These are phyloP conservation scores for Mycena leptocephala DNA, from an alignment of 768 basidiomycete species.

Conservation along the genomic window DNA sequence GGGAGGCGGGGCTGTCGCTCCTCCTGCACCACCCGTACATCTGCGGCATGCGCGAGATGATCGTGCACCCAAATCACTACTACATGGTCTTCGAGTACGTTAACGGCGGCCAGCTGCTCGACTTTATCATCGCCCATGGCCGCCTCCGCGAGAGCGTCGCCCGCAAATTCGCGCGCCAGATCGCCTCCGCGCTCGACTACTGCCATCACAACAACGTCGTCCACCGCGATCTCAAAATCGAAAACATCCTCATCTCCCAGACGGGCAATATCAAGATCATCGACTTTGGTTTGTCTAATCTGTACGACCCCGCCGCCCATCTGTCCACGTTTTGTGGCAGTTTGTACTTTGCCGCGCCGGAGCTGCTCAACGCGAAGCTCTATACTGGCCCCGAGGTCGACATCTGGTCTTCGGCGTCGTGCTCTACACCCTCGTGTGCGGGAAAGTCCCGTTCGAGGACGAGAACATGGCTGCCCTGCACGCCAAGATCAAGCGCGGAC, in stretches of 20 bases:
- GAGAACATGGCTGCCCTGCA: slow-evolving; percentile 99
- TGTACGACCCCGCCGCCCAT: slow-evolving; percentile 87
- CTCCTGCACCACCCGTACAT: slow-evolving; percentile 98
- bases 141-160: slow-evolving; percentile 95
- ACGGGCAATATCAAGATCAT: slow-evolving; percentile 99
- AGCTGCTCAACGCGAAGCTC: slow-evolving; percentile 95
- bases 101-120: slow-evolving; percentile 99
- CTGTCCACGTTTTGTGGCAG: slow-evolving; percentile 98
- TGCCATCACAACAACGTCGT: slow-evolving; percentile 98
- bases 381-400: slow-evolving; percentile 99
- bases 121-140: slow-evolving; percentile 99
- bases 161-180: slow-evolving; percentile 97
- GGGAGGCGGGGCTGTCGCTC: slow-evolving; percentile 96
- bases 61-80: slow-evolving; percentile 97
- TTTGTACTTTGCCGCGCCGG: slow-evolving; percentile 98
- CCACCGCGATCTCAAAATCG: slow-evolving; percentile 98
- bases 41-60: slow-evolving; percentile 99
- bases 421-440: slow-evolving; percentile 97
- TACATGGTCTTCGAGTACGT: slow-evolving; percentile 99
- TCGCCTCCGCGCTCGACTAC: slow-evolving; percentile 96
- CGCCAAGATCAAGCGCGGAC: slow-evolving; percentile 98
- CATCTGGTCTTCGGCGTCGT: slow-evolving; percentile 99
- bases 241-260: slow-evolving; percentile 99
- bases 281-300: slow-evolving; percentile 98
- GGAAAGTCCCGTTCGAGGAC: slow-evolving; percentile 99